phyloP scores from a whole-genome alignment of 129 eudicot species.

The Arctium minus region DNA sequence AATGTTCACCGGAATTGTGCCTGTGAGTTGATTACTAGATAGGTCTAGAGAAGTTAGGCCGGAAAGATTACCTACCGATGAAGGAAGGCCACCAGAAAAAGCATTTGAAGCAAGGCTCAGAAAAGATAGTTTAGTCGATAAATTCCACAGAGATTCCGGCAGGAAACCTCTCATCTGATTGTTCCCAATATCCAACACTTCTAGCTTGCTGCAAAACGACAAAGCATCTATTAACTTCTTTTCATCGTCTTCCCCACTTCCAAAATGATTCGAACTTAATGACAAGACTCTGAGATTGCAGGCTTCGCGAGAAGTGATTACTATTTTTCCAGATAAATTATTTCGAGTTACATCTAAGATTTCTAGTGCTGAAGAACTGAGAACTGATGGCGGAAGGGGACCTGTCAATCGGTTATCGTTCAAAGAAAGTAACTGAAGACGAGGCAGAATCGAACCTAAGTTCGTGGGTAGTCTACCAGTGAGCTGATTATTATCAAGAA shows the following conservation, averaged over 20 bases:
- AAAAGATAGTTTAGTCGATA: constrained; percentile 10
- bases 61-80: constrained; percentile 21
- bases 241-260: constrained; percentile 35
- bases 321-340: constrained; percentile 33
- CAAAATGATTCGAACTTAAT: constrained; percentile 18
- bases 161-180: constrained; percentile 25
- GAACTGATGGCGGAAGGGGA: constrained; percentile 13
- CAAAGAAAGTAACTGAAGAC: constrained; percentile 7
- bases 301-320: neutral
- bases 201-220: constrained; percentile 16
- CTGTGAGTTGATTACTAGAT: constrained; percentile 18
- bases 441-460: constrained; percentile 3
- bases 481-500: constrained; percentile 19
- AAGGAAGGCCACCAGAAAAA: constrained; percentile 25
- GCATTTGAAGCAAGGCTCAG: constrained; percentile 2
- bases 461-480: constrained; percentile 17
- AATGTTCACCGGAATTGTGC: constrained; percentile 19
- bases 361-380: constrained; percentile 9
- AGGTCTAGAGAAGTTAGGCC: constrained; percentile 14
- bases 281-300: neutral
- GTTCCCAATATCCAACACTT: constrained; percentile 7
- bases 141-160: constrained; percentile 29
- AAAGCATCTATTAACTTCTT: constrained; percentile 15
- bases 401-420: constrained; percentile 21
- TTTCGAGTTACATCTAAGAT: constrained; percentile 19